A percentile compares a stretch with the other conserved stretches of the same genome.
Conservation (phyloP, 140 eudicot genomes). For the Cichorium intybus region DNA sequence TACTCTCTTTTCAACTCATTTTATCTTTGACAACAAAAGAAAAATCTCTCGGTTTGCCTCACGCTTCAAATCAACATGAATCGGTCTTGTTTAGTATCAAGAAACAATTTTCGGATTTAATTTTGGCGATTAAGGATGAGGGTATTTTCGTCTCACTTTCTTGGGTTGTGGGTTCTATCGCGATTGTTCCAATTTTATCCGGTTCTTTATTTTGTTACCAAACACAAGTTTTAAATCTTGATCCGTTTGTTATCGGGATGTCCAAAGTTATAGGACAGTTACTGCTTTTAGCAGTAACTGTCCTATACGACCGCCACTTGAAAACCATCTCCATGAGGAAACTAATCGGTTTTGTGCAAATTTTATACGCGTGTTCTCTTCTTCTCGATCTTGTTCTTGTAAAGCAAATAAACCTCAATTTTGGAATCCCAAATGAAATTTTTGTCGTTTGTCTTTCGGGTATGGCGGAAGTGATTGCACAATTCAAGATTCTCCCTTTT, state of each 20-base stretch:
- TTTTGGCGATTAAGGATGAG: constrained; percentile 53
- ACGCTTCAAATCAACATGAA: constrained; percentile 15
- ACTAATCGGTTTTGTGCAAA: constrained; percentile 47
- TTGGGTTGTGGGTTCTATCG: constrained; percentile 71
- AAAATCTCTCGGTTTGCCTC: constrained; percentile 57
- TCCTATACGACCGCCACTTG: constrained; percentile 65
- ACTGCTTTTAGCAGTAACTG: constrained; percentile 49
- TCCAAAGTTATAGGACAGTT: constrained; percentile 78
- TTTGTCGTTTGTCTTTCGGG: constrained; percentile 84
- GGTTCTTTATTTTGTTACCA: constrained; percentile 95
- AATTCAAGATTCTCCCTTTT: constrained; percentile 81
- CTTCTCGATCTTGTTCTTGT: constrained; percentile 80
- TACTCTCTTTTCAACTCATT: constrained; percentile 56
- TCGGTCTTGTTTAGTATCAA: constrained; percentile 38
- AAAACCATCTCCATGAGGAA: constrained; percentile 63
- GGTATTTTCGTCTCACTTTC: constrained; percentile 47
- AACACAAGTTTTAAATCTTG: constrained; percentile 73
- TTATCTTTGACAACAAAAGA: constrained; percentile 57
- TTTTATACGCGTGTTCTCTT: constrained; percentile 59
- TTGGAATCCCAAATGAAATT: constrained; percentile 65
- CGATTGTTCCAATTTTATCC: constrained; percentile 66
- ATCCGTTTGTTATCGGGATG: constrained; percentile 75
- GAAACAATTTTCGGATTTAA: constrained; percentile 58
- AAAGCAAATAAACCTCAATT: constrained; percentile 55
- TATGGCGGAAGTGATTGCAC: constrained; percentile 66